Conservation (phyloP, 2,329 filamentous ascomycete genomes). For the Onygenales sp. region DNA sequence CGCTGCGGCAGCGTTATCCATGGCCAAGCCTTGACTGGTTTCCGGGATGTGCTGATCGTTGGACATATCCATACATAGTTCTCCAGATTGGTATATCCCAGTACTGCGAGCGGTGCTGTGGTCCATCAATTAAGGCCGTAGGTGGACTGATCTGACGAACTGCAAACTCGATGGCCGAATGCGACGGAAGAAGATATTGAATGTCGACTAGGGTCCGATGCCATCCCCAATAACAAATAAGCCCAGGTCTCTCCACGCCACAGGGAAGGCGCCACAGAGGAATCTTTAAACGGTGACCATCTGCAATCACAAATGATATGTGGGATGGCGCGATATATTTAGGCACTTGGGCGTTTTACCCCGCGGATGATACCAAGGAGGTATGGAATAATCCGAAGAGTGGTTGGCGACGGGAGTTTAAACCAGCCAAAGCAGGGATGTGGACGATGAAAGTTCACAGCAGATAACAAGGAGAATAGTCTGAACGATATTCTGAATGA, state of each 20-base stretch:
- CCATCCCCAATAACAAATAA: slow-evolving; percentile 11
- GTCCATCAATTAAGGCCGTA: slow-evolving; percentile 1
- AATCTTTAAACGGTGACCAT: slow-evolving; percentile 7
- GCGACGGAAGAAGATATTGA: slow-evolving; percentile 6
- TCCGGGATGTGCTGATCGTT: slow-evolving; percentile 24
- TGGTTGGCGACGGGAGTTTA: neutral
- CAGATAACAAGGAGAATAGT: slow-evolving; percentile 9
- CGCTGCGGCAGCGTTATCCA: slow-evolving; percentile 21
- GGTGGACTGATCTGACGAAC: neutral
- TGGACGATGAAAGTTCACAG: slow-evolving; percentile 10
- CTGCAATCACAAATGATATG: slow-evolving; percentile 4
- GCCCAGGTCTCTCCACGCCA: slow-evolving; percentile 6
- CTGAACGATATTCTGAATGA: slow-evolving; percentile 9
- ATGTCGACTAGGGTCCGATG: slow-evolving; percentile 7
- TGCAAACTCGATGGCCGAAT: slow-evolving; percentile 3
- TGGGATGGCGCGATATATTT: slow-evolving; percentile 1
- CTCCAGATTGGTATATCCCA: slow-evolving; percentile 19
- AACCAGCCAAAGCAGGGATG: slow-evolving; percentile 1
- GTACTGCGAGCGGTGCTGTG: neutral
- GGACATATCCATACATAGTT: slow-evolving; percentile 31
- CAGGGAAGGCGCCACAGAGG: slow-evolving; percentile 7
- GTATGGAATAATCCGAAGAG: neutral
- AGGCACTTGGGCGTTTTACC: slow-evolving; percentile 2
- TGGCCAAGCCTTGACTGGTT: slow-evolving; percentile 23
- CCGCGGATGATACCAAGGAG: slow-evolving; percentile 4